These are phyloP conservation scores for Cenchrus americanus DNA, from an alignment of 176 grass and related monocot species.

Conservation along the genomic window DNA sequence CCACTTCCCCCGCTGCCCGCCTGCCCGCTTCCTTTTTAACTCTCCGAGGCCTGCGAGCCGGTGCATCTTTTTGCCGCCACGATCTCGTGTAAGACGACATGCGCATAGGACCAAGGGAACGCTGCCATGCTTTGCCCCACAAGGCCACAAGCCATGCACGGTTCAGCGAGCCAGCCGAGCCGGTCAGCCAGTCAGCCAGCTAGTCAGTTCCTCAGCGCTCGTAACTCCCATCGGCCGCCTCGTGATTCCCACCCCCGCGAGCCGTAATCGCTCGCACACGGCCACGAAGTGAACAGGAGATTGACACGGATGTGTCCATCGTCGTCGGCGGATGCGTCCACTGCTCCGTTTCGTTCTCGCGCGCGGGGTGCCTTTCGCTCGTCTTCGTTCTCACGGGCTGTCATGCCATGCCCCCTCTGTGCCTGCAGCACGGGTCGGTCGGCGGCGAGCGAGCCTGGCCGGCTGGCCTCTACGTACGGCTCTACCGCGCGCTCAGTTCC, in stretches of 20 bases:
- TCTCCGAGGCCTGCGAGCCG: not conserved
- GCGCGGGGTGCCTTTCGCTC: not conserved
- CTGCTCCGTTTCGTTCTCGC: not conserved
- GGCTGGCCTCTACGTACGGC: too few species aligned
- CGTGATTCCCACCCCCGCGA: conserved; percentile 5
- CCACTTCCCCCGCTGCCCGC: not conserved
- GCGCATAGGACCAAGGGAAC: not conserved
- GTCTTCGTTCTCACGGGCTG: not conserved
- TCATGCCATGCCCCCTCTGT: not conserved
- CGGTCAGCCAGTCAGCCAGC: not conserved
- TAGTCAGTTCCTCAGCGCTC: not conserved
- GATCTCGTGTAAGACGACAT: not conserved
- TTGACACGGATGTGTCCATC: not conserved
- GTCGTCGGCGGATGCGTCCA: not conserved
- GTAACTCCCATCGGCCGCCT: not conserved
- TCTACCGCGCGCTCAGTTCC: too few species aligned
- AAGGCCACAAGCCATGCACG: not conserved
- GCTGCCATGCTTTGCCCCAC: not conserved
- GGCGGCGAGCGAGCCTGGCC: too few species aligned
- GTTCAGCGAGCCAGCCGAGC: not conserved
- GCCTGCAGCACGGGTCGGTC: not conserved
- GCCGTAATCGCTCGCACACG: not conserved
- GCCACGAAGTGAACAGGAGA: not conserved
- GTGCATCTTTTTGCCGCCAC: conserved; percentile 16
- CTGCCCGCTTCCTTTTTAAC: not conserved